These are phyloP conservation scores for Rubia tinctorum DNA, from an alignment of 305 asterid species.

Conservation along the genomic window DNA sequence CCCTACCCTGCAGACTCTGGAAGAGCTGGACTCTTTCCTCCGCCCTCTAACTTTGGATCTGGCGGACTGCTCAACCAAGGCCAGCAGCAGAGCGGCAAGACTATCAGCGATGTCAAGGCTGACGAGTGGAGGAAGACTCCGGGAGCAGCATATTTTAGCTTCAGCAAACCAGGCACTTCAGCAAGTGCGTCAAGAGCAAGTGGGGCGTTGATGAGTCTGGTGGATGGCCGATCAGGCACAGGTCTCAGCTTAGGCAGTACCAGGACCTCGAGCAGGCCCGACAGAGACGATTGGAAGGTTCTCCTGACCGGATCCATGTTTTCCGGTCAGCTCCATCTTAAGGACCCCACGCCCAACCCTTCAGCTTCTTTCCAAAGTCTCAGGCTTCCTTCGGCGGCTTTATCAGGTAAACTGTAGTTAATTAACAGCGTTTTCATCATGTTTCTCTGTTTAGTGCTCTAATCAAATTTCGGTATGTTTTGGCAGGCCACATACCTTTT, in stretches of 20 bases:
- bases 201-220: slow-evolving; percentile 46
- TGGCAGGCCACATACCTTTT: slow-evolving; percentile 26
- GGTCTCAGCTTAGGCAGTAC: slow-evolving; percentile 36
- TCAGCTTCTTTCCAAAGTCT: slow-evolving; percentile 30
- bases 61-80: slow-evolving; percentile 33
- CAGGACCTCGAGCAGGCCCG: slow-evolving; percentile 33
- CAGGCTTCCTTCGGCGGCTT: slow-evolving; percentile 23
- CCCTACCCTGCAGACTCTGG: slow-evolving; percentile 29
- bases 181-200: slow-evolving; percentile 22
- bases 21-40: slow-evolving; percentile 27
- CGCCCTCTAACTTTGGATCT: slow-evolving; percentile 27
- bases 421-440: background rate
- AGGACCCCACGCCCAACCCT: slow-evolving; percentile 24
- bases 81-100: slow-evolving; percentile 41
- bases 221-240: slow-evolving; percentile 48
- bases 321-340: slow-evolving; percentile 15
- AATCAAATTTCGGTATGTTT: background rate
- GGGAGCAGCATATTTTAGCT: slow-evolving; percentile 16
- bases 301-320: slow-evolving; percentile 25
- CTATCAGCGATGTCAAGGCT: slow-evolving; percentile 38
- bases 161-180: slow-evolving; percentile 26
- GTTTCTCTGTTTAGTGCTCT: background rate
- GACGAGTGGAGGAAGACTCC: slow-evolving; percentile 29
- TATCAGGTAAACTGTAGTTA: slow-evolving; percentile 13
- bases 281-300: slow-evolving; percentile 29